These are phyloP conservation scores for Leccinum proximum DNA, from an alignment of 1,284 basidiomycete genomes.

Conservation along the genomic window DNA sequence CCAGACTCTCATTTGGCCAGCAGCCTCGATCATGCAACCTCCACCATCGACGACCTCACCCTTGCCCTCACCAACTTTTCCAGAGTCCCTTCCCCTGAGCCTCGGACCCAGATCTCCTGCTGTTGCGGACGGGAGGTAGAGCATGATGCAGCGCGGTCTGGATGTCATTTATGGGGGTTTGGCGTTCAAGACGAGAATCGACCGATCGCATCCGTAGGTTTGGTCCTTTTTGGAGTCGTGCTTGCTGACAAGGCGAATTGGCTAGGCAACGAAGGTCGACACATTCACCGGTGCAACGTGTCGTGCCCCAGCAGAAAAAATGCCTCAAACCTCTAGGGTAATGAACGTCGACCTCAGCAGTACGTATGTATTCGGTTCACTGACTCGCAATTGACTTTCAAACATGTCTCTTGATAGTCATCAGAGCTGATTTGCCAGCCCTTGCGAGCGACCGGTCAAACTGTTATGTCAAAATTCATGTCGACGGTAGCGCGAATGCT, in stretches of 20 bases:
- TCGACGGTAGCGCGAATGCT: constrained; percentile 15
- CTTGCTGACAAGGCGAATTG: no score
- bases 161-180: no score
- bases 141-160: no score
- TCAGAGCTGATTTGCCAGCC: constrained; percentile 23
- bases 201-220: no score
- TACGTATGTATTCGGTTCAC: constrained; percentile 12
- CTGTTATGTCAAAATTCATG: constrained; percentile 24
- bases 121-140: constrained; percentile 48
- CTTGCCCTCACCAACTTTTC: constrained; percentile 68
- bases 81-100: constrained; percentile 65
- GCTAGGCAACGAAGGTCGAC: no score
- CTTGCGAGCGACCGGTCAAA: constrained; percentile 22
- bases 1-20: constrained; percentile 56
- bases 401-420: constrained; percentile 10
- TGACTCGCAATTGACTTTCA: not conserved
- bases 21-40: constrained; percentile 58
- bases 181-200: no score
- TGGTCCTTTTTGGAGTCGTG: no score
- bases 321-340: not conserved
- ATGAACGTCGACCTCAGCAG: constrained; percentile 19
- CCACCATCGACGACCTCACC: constrained; percentile 76
- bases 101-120: constrained; percentile 46
- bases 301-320: not conserved
- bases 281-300: not conserved